A percentile compares a stretch with the other conserved stretches of the same genome.
Evolutionary conservation across 2,329 filamentous ascomycete species (phyloP).

Genomic region (Arachnomyces sp.): DNA sequence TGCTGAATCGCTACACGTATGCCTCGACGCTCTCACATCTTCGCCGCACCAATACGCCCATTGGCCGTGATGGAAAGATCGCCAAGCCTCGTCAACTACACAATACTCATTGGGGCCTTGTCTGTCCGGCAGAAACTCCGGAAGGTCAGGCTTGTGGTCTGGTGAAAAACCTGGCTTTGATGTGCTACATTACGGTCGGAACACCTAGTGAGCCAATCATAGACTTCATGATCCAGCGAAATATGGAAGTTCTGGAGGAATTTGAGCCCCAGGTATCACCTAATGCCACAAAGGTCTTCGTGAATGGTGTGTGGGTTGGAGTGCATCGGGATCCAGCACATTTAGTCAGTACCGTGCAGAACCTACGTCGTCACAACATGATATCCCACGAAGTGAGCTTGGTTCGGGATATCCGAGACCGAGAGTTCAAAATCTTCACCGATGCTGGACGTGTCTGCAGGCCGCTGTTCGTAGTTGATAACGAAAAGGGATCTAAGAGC

Average conservation of each 20-base stretch:
- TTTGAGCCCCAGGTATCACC: slow-evolving; percentile 81
- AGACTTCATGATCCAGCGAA: slow-evolving; percentile 90
- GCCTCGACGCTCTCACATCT: slow-evolving; percentile 94
- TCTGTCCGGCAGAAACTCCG: slow-evolving; percentile 94
- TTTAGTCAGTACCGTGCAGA: slow-evolving; percentile 70
- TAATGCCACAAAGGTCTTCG: slow-evolving; percentile 93
- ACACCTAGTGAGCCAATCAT: slow-evolving; percentile 84
- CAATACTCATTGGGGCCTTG: slow-evolving; percentile 97
- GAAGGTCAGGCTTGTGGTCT: slow-evolving; percentile 97
- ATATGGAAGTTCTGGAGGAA: slow-evolving; percentile 95
- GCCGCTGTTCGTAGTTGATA: slow-evolving; percentile 88
- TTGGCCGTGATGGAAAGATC: slow-evolving; percentile 94
- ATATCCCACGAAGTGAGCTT: slow-evolving; percentile 90
- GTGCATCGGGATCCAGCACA: slow-evolving; percentile 83
- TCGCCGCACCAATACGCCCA: slow-evolving; percentile 92
- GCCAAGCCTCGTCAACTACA: slow-evolving; percentile 96
- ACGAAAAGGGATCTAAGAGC: slow-evolving; percentile 68
- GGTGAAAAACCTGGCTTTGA: slow-evolving; percentile 94
- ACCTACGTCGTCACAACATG: slow-evolving; percentile 70
- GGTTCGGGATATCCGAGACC: slow-evolving; percentile 90
- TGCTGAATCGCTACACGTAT: slow-evolving; percentile 96
- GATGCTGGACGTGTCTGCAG: slow-evolving; percentile 93
- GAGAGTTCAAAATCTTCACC: slow-evolving; percentile 97
- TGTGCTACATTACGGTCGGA: slow-evolving; percentile 97
- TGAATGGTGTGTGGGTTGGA: slow-evolving; percentile 97